Percentiles rank a stretch among this genome's conserved stretches.
Conservation (phyloP, 495 filamentous ascomycete genomes). For the Polyplosphaeria fusca region DNA sequence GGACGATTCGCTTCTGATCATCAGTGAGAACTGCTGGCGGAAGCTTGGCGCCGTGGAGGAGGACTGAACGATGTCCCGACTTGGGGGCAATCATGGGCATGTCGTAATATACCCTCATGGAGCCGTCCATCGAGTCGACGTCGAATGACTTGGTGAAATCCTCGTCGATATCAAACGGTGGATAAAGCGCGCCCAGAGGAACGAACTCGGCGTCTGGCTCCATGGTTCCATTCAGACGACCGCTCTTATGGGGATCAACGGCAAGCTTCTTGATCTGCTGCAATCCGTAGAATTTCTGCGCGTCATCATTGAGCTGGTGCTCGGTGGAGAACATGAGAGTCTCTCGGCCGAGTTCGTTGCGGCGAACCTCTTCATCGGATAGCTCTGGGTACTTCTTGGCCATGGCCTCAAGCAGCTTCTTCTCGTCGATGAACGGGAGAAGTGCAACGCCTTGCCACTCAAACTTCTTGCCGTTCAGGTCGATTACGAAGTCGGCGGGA, state of each 20-base stretch:
- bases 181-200: constrained; percentile 62
- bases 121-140: constrained; percentile 37
- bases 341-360: constrained; percentile 79
- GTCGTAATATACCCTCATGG: constrained; percentile 72
- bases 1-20: constrained; percentile 65
- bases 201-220: constrained; percentile 78
- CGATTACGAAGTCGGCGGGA: constrained; percentile 85
- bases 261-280: constrained; percentile 58
- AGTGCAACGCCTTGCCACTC: constrained; percentile 95
- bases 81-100: constrained; percentile 59
- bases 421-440: constrained; percentile 94
- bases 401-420: constrained; percentile 79
- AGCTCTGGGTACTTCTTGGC: constrained; percentile 75
- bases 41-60: constrained; percentile 78
- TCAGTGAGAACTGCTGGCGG: constrained; percentile 64
- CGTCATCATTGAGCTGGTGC: constrained; percentile 78
- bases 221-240: constrained; percentile 74
- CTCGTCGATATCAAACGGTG: constrained; percentile 59
- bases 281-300: constrained; percentile 80
- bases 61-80: constrained; percentile 86
- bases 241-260: constrained; percentile 68
- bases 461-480: constrained; percentile 97
- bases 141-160: not conserved
- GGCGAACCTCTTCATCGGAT: constrained; percentile 68
- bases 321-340: constrained; percentile 78